phyloP scores from a whole-genome alignment of 345 rosid species.

The Murraya paniculata region DNA sequence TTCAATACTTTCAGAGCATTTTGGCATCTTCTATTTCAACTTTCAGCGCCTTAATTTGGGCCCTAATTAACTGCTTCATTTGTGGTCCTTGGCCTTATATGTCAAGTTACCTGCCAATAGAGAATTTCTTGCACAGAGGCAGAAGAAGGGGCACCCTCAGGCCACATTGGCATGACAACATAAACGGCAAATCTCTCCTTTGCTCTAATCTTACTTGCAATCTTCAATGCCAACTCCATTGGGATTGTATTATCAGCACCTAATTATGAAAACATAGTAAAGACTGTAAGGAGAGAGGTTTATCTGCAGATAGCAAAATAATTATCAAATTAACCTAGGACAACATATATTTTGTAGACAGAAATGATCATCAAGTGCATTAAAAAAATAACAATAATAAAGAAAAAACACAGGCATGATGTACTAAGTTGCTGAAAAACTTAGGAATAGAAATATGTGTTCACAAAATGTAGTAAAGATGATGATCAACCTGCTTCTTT shows the following conservation, averaged over 20 bases:
- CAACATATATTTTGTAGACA: background rate
- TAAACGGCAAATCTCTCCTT: conserved; percentile 78
- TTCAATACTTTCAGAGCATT: background rate
- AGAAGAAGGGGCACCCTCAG: conserved; percentile 78
- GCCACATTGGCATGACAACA: conserved; percentile 86
- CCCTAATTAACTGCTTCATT: background rate
- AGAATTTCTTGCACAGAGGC: conserved; percentile 76
- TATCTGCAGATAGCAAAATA: background rate
- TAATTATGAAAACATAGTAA: conserved; percentile 21
- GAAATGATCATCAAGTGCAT: background rate
- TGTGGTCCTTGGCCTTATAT: background rate
- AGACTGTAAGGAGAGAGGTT: background rate
- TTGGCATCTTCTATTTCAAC: background rate
- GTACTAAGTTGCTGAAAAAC: background rate
- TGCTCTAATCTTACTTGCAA: conserved; percentile 67
- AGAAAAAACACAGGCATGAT: background rate
- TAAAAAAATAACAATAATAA: too few relatives aligned
- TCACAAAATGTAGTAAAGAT: conserved; percentile 1
- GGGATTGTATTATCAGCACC: conserved; percentile 92
- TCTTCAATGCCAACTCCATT: conserved; percentile 84
- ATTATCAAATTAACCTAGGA: background rate
- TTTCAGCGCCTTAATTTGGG: background rate
- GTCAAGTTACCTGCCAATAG: conserved; percentile 74
- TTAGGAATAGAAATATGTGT: background rate
- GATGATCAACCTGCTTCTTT: conserved; percentile 64